Percentiles rank a stretch among this genome's conserved stretches.
phyloP scores from a whole-genome alignment of 441 rosid species.

The Eruca vesicaria region DNA sequence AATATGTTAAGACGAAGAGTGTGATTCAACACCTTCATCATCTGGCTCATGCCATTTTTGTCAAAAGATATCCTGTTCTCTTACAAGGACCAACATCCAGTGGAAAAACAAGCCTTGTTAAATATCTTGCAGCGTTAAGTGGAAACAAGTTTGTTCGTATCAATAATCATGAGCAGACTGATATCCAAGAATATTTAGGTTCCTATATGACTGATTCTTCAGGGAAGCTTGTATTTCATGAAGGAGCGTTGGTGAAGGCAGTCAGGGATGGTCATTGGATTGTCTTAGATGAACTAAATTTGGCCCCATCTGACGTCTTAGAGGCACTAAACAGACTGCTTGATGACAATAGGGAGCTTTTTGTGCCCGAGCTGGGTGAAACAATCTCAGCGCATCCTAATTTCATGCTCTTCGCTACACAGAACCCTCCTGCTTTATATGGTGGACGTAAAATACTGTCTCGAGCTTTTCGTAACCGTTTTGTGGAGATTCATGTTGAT shows the following conservation, averaged over 20 bases:
- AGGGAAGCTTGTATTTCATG: conserved; percentile 94
- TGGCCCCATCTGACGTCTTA: conserved; percentile 98
- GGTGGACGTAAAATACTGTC: conserved; percentile 99
- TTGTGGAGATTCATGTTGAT: conserved; percentile 98
- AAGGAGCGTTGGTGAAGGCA: conserved; percentile 96
- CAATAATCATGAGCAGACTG: conserved; percentile 98
- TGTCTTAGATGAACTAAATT: conserved; percentile 93
- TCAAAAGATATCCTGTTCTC: conserved; percentile 89
- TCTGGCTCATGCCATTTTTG: conserved; percentile 83
- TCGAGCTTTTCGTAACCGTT: conserved; percentile 98
- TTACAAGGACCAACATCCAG: conserved; percentile 99
- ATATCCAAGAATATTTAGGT: conserved; percentile 94
- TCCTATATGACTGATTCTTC: conserved; percentile 78
- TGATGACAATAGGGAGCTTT: conserved; percentile 98
- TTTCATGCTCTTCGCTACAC: conserved; percentile 99
- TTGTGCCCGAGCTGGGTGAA: conserved; percentile 85
- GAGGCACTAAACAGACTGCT: conserved; percentile 95
- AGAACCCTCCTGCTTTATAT: conserved; percentile 94
- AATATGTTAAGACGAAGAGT: conserved; percentile 79
- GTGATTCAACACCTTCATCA: conserved; percentile 72
- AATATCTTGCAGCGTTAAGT: conserved; percentile 86
- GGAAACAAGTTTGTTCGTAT: conserved; percentile 93
- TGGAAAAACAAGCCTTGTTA: conserved; percentile 99
- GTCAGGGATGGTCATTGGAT: conserved; percentile 94
- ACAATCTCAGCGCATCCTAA: conserved; percentile 83